phyloP scores from a whole-genome alignment of 805 yeast species.

The Nakazawaea wickerhamii region DNA sequence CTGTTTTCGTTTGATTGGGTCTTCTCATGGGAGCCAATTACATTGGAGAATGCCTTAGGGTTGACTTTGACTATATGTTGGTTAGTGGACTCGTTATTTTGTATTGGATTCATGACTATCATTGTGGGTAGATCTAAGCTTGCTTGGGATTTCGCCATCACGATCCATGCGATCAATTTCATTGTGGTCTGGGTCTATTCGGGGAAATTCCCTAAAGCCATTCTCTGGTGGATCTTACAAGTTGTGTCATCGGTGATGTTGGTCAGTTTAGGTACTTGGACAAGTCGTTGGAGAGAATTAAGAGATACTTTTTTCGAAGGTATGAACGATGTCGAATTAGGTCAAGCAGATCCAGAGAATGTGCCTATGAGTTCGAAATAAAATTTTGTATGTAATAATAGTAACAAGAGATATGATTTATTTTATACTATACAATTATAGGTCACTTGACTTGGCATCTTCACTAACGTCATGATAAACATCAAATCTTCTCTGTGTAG shows the following conservation, averaged over 20 bases:
- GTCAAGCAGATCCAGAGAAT: slow-evolving; percentile 16
- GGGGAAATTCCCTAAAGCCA: slow-evolving; percentile 59
- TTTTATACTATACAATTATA: neutral
- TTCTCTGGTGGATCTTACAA: slow-evolving; percentile 86
- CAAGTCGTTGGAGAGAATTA: slow-evolving; percentile 87
- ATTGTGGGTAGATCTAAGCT: slow-evolving; percentile 89
- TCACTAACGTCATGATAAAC: slow-evolving; percentile 45
- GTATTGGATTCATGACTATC: slow-evolving; percentile 78
- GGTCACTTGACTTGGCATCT: slow-evolving; percentile 9
- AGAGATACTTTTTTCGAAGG: slow-evolving; percentile 88
- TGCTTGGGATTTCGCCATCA: slow-evolving; percentile 96
- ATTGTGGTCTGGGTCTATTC: slow-evolving; percentile 62
- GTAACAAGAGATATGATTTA: too few species aligned
- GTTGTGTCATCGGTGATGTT: slow-evolving; percentile 58
- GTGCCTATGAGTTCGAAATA: neutral
- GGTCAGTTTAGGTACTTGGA: slow-evolving; percentile 81
- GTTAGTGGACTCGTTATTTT: slow-evolving; percentile 77
- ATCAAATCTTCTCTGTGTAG: slow-evolving; percentile 67
- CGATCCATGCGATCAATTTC: slow-evolving; percentile 79
- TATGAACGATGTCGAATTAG: slow-evolving; percentile 56
- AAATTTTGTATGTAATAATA: neutral
- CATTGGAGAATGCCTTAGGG: slow-evolving; percentile 76
- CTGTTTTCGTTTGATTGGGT: slow-evolving; percentile 64
- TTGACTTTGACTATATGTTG: slow-evolving; percentile 68
- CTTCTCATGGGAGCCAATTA: slow-evolving; percentile 73